phyloP scores from a whole-genome alignment of 352 stramenopile species.

The Pythium aristosporum region DNA sequence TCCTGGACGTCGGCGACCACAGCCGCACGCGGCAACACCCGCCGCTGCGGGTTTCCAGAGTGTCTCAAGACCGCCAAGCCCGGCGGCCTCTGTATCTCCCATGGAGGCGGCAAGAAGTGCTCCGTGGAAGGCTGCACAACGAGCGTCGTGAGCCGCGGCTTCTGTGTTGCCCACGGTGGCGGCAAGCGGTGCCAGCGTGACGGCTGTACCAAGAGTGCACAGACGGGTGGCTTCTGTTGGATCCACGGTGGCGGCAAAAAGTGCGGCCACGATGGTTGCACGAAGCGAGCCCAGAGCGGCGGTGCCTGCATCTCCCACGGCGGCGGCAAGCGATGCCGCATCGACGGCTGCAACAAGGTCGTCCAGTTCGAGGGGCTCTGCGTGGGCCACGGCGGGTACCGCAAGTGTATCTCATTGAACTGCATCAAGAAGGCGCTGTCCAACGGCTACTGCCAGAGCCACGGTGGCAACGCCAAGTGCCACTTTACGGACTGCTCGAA shows the following conservation, averaged over 20 bases:
- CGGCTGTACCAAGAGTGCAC: slow-evolving; percentile 49
- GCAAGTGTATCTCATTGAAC: slow-evolving; percentile 44
- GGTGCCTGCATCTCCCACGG: slow-evolving; percentile 43
- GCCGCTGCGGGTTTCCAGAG: slow-evolving; percentile 46
- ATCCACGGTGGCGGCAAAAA: slow-evolving; percentile 56
- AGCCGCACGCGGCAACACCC: slow-evolving; percentile 9
- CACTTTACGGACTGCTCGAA: slow-evolving; percentile 30
- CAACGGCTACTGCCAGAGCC: slow-evolving; percentile 45
- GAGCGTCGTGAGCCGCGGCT: slow-evolving; percentile 54
- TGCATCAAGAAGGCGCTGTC: slow-evolving; percentile 46
- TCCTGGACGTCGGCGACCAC: not conserved
- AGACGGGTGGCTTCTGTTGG: slow-evolving; percentile 54
- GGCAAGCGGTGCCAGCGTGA: slow-evolving; percentile 56
- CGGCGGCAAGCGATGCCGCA: slow-evolving; percentile 53
- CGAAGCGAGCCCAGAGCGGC: slow-evolving; percentile 42
- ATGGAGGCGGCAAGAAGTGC: slow-evolving; percentile 57
- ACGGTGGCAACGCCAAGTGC: slow-evolving; percentile 49
- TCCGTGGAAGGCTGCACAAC: slow-evolving; percentile 47
- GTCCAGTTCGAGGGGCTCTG: slow-evolving; percentile 65
- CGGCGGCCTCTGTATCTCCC: slow-evolving; percentile 52
- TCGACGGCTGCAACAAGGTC: slow-evolving; percentile 56
- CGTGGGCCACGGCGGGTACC: slow-evolving; percentile 53
- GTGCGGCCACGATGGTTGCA: slow-evolving; percentile 39
- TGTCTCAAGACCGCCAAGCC: slow-evolving; percentile 49
- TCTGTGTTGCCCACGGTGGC: slow-evolving; percentile 60